Percentiles rank a stretch among this genome's conserved stretches.
Conservation (phyloP, 2,329 filamentous ascomycete genomes). For the Pseudogymnoascus verrucosus region DNA sequence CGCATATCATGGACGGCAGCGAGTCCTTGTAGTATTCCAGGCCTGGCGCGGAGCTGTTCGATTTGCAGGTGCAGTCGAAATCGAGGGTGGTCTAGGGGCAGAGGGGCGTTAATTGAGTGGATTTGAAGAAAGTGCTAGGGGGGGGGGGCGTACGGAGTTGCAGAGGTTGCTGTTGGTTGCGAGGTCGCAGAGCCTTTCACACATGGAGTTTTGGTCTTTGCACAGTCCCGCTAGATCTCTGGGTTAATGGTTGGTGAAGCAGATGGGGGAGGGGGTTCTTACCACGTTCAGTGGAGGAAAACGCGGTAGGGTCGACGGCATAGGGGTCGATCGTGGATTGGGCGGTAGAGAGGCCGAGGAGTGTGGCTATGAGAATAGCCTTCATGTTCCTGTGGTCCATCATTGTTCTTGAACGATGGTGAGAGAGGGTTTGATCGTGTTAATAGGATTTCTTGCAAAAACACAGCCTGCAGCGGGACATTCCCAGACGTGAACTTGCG, state of each 20-base stretch:
- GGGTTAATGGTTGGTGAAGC: not conserved
- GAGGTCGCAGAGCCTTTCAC: too few species aligned
- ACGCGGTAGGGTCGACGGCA: not conserved
- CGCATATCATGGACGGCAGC: too few species aligned
- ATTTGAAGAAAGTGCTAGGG: too few species aligned
- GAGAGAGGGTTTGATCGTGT: not conserved
- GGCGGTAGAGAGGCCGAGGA: not conserved
- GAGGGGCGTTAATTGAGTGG: too few species aligned
- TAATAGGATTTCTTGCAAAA: not conserved
- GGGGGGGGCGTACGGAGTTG: too few species aligned
- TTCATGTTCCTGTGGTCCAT: not conserved
- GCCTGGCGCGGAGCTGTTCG: too few species aligned
- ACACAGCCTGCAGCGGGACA: not conserved
- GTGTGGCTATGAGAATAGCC: not conserved
- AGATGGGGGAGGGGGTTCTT: not conserved
- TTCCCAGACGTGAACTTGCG: not conserved
- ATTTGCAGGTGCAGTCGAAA: too few species aligned
- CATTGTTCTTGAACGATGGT: not conserved
- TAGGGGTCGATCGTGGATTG: not conserved
- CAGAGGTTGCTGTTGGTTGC: too few species aligned
- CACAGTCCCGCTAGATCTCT: too few species aligned
- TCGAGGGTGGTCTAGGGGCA: too few species aligned
- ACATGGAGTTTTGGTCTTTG: too few species aligned
- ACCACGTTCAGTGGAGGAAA: not conserved
- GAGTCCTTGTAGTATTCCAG: too few species aligned